phyloP scores from a whole-genome alignment of 2,329 filamentous ascomycete genomes.

The Septoria linicola region DNA sequence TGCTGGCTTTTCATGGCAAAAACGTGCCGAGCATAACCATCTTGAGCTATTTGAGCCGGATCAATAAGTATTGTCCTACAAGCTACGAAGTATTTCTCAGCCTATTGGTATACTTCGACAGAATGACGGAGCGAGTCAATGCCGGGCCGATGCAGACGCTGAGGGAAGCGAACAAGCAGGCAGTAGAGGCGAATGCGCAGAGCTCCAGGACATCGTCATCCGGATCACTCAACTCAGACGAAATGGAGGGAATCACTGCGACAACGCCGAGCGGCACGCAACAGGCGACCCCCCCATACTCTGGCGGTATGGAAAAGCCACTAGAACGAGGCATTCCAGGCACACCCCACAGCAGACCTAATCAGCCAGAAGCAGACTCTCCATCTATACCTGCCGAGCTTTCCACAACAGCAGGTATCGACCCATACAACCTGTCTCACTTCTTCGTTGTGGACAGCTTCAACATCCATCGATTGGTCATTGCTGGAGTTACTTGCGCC shows the following conservation, averaged over 20 bases:
- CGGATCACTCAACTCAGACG: slow-evolving; percentile 31
- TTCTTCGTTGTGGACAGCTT: slow-evolving; percentile 98
- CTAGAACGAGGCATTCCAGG: slow-evolving; percentile 36
- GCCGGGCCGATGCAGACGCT: slow-evolving; percentile 69
- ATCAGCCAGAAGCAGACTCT: slow-evolving; percentile 32
- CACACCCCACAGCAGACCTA: slow-evolving; percentile 40
- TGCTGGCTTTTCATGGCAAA: slow-evolving; percentile 95
- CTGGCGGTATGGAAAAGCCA: slow-evolving; percentile 46
- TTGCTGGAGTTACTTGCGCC: slow-evolving; percentile 94
- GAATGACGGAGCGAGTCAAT: slow-evolving; percentile 97
- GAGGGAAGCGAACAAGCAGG: slow-evolving; percentile 53
- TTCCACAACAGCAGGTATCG: slow-evolving; percentile 36
- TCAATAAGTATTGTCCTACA: slow-evolving; percentile 98
- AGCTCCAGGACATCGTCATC: slow-evolving; percentile 22
- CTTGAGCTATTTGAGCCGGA: slow-evolving; percentile 88
- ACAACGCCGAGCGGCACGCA: slow-evolving; percentile 39
- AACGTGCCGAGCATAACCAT: slow-evolving; percentile 98
- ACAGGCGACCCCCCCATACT: slow-evolving; percentile 51
- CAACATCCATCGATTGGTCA: slow-evolving; percentile 95
- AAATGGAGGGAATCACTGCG: slow-evolving; percentile 34
- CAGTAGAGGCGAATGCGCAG: slow-evolving; percentile 36
- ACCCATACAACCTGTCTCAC: slow-evolving; percentile 59
- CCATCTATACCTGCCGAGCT: slow-evolving; percentile 38
- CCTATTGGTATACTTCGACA: slow-evolving; percentile 93
- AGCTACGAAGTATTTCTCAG: slow-evolving; percentile 98